phyloP scores from a whole-genome alignment of 2,329 filamentous ascomycete genomes.

The Fusarium dlaminii region DNA sequence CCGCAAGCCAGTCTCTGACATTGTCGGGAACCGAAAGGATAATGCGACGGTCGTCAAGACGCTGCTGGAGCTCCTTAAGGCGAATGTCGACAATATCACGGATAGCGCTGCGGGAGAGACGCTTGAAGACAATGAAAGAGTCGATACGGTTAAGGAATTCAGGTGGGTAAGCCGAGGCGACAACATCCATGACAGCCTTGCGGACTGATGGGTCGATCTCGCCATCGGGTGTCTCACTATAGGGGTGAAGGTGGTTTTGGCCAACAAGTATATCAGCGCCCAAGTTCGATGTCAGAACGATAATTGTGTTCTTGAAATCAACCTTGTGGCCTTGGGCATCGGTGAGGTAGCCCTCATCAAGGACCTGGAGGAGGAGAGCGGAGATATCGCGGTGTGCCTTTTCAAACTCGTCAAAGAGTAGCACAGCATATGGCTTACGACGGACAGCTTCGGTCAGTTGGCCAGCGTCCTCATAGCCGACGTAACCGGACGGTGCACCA shows the following conservation, averaged over 20 bases:
- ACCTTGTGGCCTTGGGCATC: conserved; percentile 96
- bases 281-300: conserved; percentile 94
- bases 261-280: conserved; percentile 91
- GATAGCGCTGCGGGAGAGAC: conserved; percentile 79
- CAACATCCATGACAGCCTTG: conserved; percentile 87
- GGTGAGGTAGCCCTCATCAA: conserved; percentile 95
- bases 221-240: conserved; percentile 69
- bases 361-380: conserved; percentile 87
- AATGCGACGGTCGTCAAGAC: conserved; percentile 88
- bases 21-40: conserved; percentile 74
- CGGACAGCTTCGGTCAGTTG: conserved; percentile 96
- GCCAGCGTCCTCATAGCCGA: conserved; percentile 96
- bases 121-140: conserved; percentile 95
- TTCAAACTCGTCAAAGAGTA: conserved; percentile 97
- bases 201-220: conserved; percentile 79
- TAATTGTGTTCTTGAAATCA: conserved; percentile 96
- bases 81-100: conserved; percentile 95
- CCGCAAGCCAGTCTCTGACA: conserved; percentile 86
- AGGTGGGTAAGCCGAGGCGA: conserved; percentile 78
- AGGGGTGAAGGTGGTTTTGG: conserved; percentile 70
- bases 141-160: conserved; percentile 98
- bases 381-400: conserved; percentile 97
- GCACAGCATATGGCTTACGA: conserved; percentile 92
- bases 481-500: conserved; percentile 91
- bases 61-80: conserved; percentile 81